Evolutionary conservation across 1,284 basidiomycete species (phyloP), one percentile per base, ranked within the genome.

Genomic region (Takashimella tepidaria): DNA sequence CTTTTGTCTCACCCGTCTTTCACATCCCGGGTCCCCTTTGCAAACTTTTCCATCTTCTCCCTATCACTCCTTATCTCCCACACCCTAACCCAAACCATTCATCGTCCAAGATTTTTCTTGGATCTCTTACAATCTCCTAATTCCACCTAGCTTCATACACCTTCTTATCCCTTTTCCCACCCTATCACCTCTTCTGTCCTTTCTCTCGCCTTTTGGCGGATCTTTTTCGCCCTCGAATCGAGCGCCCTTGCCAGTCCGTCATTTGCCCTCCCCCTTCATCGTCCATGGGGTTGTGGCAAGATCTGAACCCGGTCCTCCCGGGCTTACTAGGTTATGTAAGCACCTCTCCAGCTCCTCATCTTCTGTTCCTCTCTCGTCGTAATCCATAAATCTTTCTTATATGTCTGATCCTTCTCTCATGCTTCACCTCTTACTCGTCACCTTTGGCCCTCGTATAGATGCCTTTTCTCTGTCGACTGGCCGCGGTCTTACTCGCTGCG

Each of bases 381-480:
- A 11, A 40, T 40, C 37, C 11, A 11, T 45, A 23, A 12, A 10
- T 31, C 12, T 13, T 37, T 43, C 24, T 24, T n/a, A 13, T 37
- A n/a, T 19, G 8, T 24, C 24, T 16, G 5, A 23, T 3, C 21
- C 22, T 19, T 47, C 22, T 31, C 25, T 22, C 3, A 3, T 21
- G 23, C 27, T 21, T n/a, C n/a, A n/a, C n/a, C n/a, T n/a, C n/a
- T n/a, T n/a, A n/a, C n/a, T n/a, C n/a, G n/a, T n/a, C n/a, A n/a
- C n/a, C n/a, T n/a, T n/a, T n/a, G n/a, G n/a, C n/a, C n/a, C n/a
- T n/a, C n/a, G n/a, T n/a, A n/a, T 54, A 69, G 68, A 44, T 68
- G 19, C 65, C 65, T 26, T 53, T 67, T 44, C 23, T 63, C 20
- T 70, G 63, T 51, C 60, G 68, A 13, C 25, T 67, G 11, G 13